Percentiles rank a stretch among this genome's conserved stretches.
These are phyloP conservation scores for bread wheat (Triticum aestivum) DNA, from an alignment of 176 grass and related monocot species.

Conservation along the genomic window DNA sequence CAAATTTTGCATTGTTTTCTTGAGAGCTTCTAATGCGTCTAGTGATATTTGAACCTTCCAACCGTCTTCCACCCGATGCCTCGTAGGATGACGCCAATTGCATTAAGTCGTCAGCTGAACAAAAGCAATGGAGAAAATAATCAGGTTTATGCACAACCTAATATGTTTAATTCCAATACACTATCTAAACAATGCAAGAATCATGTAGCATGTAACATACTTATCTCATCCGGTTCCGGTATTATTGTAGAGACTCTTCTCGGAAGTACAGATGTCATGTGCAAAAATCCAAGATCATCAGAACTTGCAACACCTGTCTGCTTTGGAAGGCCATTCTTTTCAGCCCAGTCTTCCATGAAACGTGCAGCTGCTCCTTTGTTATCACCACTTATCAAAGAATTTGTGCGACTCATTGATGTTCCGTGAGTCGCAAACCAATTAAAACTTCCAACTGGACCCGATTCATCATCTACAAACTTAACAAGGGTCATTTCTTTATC, in stretches of 20 bases:
- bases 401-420: constrained; percentile 96
- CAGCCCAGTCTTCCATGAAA: constrained; percentile 96
- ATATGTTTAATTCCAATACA: constrained; percentile 9
- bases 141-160: background rate
- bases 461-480: constrained; percentile 85
- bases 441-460: constrained; percentile 86
- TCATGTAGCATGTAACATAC: constrained; percentile 45
- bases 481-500: constrained; percentile 91
- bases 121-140: constrained; percentile 29
- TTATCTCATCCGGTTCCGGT: constrained; percentile 71
- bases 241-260: constrained; percentile 84
- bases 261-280: constrained; percentile 35
- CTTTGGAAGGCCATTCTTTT: constrained; percentile 62
- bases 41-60: constrained; percentile 58
- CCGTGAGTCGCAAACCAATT: constrained; percentile 99
- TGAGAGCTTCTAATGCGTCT: constrained; percentile 63
- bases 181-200: constrained; percentile 7
- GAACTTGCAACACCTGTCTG: constrained; percentile 9
- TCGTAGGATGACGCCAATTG: constrained; percentile 74
- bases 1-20: constrained; percentile 62
- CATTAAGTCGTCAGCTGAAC: constrained; percentile 66
- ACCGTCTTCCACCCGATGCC: constrained; percentile 72
- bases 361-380: constrained; percentile 96
- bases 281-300: constrained; percentile 32
- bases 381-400: constrained; percentile 94